A percentile compares a stretch with the other conserved stretches of the same genome.
Conservation (phyloP, 768 basidiomycete species). For the Tulasnella sp. region DNA sequence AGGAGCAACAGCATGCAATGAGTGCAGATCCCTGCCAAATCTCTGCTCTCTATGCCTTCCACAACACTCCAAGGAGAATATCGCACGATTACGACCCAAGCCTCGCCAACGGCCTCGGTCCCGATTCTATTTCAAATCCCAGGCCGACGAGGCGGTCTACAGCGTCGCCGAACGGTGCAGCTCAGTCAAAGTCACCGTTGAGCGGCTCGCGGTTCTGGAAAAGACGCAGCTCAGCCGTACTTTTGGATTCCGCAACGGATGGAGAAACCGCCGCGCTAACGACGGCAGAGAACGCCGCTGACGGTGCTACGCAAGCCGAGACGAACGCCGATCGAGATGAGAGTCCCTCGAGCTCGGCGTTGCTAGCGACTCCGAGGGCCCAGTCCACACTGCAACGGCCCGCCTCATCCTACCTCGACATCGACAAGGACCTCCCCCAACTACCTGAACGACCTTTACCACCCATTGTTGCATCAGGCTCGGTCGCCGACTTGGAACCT, state of each 20-base stretch:
- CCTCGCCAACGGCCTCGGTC: neutral
- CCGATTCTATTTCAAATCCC: neutral
- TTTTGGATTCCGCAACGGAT: neutral
- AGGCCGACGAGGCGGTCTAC: neutral
- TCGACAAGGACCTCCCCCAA: slow-evolving; percentile 7
- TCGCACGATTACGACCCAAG: neutral
- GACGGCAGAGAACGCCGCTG: neutral
- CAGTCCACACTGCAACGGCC: neutral
- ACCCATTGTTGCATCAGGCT: neutral
- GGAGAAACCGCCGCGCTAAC: neutral
- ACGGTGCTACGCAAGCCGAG: neutral
- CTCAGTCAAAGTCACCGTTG: neutral
- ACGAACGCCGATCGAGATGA: neutral
- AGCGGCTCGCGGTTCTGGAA: neutral
- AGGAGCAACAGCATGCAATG: neutral
- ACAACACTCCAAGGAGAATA: neutral
- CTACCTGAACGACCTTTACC: slow-evolving; percentile 2
- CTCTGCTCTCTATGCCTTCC: neutral
- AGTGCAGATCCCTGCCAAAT: neutral
- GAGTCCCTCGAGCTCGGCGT: neutral
- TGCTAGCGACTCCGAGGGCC: neutral
- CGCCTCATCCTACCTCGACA: neutral
- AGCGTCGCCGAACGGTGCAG: neutral
- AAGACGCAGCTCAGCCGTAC: neutral
- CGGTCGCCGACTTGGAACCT: neutral